These are phyloP conservation scores for Heliamphora exappendiculata DNA, from an alignment of 148 eudicot species.

Conservation along the genomic window DNA sequence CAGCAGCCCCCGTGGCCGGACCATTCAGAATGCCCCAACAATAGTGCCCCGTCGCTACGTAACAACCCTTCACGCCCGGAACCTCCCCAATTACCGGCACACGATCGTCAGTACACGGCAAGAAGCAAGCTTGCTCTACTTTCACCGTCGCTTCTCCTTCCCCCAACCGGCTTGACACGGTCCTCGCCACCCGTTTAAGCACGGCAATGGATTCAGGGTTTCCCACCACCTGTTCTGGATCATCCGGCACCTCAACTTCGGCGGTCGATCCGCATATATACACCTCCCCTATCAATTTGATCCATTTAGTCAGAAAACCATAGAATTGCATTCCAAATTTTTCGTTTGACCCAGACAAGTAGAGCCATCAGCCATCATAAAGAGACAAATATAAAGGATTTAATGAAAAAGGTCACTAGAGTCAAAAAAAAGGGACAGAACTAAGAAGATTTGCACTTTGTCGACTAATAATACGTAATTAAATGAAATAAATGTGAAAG, in stretches of 20 bases:
- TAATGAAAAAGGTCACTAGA: no score
- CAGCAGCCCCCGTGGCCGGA: constrained; percentile 82
- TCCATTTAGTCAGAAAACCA: not conserved
- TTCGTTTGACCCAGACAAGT: not conserved
- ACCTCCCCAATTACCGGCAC: constrained; percentile 74
- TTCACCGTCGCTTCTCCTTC: constrained; percentile 62
- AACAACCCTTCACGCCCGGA: constrained; percentile 61
- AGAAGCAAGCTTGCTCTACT: constrained; percentile 85
- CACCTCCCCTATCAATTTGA: constrained; percentile 60
- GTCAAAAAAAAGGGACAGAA: no score
- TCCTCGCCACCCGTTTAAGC: constrained; percentile 67
- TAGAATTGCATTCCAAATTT: not conserved
- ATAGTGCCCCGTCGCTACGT: constrained; percentile 76
- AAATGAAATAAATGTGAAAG: no score
- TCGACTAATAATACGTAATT: no score
- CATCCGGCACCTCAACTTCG: constrained; percentile 63
- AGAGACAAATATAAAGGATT: no score
- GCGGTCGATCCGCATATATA: constrained; percentile 81
- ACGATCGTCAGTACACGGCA: constrained; percentile 75
- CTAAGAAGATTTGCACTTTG: no score
- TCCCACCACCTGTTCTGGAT: constrained; percentile 50
- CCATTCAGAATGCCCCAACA: constrained; percentile 94
- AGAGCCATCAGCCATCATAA: not conserved
- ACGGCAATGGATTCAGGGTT: constrained; percentile 58
- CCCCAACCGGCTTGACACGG: constrained; percentile 55